phyloP scores from a whole-genome alignment of 331 rosid species.

The Quercus tomentella region DNA sequence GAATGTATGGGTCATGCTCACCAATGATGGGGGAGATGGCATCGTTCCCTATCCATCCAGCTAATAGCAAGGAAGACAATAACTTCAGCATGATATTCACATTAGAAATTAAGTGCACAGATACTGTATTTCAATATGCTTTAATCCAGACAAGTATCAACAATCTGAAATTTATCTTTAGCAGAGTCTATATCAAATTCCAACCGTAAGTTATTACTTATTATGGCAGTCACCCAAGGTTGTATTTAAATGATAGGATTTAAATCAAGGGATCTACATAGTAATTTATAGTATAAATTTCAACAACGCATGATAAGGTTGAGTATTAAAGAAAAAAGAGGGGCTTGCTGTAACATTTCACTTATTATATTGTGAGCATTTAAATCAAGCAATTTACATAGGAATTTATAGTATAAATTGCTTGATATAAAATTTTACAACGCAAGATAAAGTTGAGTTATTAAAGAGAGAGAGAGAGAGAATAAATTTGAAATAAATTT shows the following conservation, averaged over 20 bases:
- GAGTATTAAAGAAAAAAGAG: background rate
- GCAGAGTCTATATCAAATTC: background rate
- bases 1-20: conserved; percentile 77
- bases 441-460: background rate
- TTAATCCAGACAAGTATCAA: background rate
- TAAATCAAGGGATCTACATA: background rate
- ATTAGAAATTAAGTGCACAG: background rate
- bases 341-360: background rate
- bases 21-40: conserved; percentile 91
- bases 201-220: background rate
- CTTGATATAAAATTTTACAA: background rate
- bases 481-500: background rate
- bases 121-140: conserved; percentile 1
- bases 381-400: background rate
- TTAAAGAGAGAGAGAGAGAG: background rate
- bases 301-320: background rate
- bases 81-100: conserved; percentile 19
- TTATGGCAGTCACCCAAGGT: background rate
- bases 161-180: background rate
- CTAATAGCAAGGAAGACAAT: conserved; percentile 44
- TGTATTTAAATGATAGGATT: background rate
- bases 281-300: background rate
- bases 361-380: background rate
- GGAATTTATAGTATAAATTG: background rate
- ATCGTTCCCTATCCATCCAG: conserved; percentile 98